A percentile compares a stretch with the other conserved stretches of the same genome.
Evolutionary conservation across 352 stramenopile species (phyloP).

Genomic region (Phytophthora quininea): DNA sequence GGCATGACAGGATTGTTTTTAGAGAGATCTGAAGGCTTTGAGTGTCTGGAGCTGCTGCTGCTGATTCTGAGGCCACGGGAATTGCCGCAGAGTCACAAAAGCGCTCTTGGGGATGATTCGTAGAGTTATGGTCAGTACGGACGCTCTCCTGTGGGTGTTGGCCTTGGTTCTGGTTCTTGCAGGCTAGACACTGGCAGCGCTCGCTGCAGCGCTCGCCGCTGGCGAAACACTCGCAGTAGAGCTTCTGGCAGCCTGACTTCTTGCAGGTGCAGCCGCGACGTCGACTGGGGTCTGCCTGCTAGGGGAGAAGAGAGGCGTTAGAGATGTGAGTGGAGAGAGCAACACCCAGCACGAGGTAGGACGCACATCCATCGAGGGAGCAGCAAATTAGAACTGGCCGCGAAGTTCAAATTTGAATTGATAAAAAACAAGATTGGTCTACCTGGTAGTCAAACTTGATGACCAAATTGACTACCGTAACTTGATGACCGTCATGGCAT

Average conservation of each 20-base stretch:
- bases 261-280: constrained; percentile 94
- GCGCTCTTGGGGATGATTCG: constrained; percentile 59
- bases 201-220: constrained; percentile 56
- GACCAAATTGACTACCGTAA: too few relatives aligned
- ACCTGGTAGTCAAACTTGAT: too few relatives aligned
- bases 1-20: background rate
- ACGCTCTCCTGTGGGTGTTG: constrained; percentile 62
- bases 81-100: constrained; percentile 40
- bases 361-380: background rate
- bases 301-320: constrained; percentile 1
- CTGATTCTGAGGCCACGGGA: constrained; percentile 15
- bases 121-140: constrained; percentile 56
- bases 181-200: constrained; percentile 76
- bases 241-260: constrained; percentile 96
- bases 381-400: constrained; percentile 1
- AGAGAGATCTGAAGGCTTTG: background rate
- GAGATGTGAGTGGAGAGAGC: constrained; percentile 3
- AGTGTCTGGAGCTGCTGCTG: background rate
- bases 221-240: constrained; percentile 89
- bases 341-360: background rate
- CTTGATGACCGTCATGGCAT: too few relatives aligned
- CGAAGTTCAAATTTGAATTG: constrained; percentile 6
- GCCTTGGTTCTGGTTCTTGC: constrained; percentile 61
- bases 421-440: too few relatives aligned
- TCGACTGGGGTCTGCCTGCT: constrained; percentile 13